phyloP scores from a whole-genome alignment of 2,329 filamentous ascomycete species.

The Setomelanomma holmii region DNA sequence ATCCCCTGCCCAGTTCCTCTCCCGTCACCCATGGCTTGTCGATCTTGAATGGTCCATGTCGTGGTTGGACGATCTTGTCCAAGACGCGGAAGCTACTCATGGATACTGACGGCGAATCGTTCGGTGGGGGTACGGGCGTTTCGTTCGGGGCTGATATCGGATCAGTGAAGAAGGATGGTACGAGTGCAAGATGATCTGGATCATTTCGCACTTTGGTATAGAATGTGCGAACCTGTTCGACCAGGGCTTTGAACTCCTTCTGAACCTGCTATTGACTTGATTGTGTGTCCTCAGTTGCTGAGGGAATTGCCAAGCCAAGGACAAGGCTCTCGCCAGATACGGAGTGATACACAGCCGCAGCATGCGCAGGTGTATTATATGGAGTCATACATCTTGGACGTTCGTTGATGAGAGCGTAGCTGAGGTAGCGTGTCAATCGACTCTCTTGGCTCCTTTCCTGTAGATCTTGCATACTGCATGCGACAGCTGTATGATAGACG shows the following conservation, averaged over 20 bases:
- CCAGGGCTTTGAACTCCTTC: not conserved
- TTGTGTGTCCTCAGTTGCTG: not conserved
- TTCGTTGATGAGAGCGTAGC: constrained; percentile 15
- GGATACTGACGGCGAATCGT: constrained; percentile 9
- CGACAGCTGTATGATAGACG: constrained; percentile 16
- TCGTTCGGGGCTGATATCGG: not conserved
- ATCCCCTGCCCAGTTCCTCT: constrained; percentile 51
- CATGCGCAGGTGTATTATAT: constrained; percentile 10
- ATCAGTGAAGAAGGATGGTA: constrained; percentile 1
- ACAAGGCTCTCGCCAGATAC: constrained; percentile 15
- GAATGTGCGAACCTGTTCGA: constrained; percentile 5
- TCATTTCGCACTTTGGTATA: constrained; percentile 6
- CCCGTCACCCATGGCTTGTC: constrained; percentile 55
- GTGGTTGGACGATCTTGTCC: constrained; percentile 44
- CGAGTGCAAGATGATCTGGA: not conserved
- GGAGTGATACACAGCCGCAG: constrained; percentile 21
- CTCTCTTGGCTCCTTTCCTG: not conserved
- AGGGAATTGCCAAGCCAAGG: constrained; percentile 13
- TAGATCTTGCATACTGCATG: constrained; percentile 10
- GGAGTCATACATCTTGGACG: constrained; percentile 9
- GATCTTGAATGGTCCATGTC: constrained; percentile 35
- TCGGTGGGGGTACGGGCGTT: constrained; percentile 12
- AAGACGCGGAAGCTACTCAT: constrained; percentile 27
- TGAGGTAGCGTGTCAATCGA: constrained; percentile 9
- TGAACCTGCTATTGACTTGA: not conserved